These are phyloP conservation scores for Thraustotheca clavata DNA, from an alignment of 352 stramenopile species.

Conservation along the genomic window DNA sequence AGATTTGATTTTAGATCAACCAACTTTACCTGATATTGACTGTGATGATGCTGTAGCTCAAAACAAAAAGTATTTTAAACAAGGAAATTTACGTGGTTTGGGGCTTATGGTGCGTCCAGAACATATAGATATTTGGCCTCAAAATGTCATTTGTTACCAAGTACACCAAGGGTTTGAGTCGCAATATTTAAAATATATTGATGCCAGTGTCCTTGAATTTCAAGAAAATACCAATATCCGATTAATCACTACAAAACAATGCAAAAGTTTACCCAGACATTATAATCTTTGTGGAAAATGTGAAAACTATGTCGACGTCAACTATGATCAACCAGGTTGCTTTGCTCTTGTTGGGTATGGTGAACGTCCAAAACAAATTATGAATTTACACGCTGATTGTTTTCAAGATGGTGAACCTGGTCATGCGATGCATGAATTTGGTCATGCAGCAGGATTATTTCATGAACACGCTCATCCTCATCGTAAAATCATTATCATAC, in stretches of 20 bases:
- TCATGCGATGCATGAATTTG: slow-evolving; percentile 13
- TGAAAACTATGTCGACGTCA: background rate
- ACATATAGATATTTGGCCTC: background rate
- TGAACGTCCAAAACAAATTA: background rate
- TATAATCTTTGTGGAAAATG: background rate
- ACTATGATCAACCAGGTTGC: slow-evolving; percentile 2
- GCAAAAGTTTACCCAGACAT: background rate
- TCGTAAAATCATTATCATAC: slow-evolving; percentile 12
- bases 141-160: background rate
- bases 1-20: slow-evolving; percentile 5
- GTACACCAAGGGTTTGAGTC: background rate
- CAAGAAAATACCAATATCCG: background rate
- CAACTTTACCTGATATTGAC: background rate
- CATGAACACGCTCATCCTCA: slow-evolving; percentile 14
- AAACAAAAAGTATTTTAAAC: background rate
- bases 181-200: background rate
- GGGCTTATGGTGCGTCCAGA: slow-evolving; percentile 4
- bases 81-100: background rate
- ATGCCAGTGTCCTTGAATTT: background rate
- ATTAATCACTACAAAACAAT: background rate
- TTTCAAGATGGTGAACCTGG: background rate
- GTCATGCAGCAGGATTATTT: slow-evolving; percentile 7
- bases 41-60: slow-evolving; percentile 2
- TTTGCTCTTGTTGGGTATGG: slow-evolving; percentile 10
- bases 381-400: slow-evolving; percentile 2